Base-by-base conservation (phyloP, 1,284 basidiomycete genomes). In the Cutaneotrichosporon sp. region DNA sequence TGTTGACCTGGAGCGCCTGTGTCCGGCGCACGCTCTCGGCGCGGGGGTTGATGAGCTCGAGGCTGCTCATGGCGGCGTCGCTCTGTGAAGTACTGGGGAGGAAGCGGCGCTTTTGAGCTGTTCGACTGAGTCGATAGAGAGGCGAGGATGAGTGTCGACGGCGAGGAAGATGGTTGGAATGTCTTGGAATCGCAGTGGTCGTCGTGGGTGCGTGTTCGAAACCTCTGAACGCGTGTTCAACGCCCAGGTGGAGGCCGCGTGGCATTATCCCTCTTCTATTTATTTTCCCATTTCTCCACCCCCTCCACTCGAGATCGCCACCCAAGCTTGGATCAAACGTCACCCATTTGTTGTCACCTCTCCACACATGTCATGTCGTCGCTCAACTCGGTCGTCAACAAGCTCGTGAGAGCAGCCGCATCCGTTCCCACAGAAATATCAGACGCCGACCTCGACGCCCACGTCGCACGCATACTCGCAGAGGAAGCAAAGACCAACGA, bases 1-100 rank as follows among this genome's bases (percentile, higher is more conserved):
- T 80, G 72, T 80, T 82, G 80, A 94, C 94, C 87, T 95, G 93
- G 55, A 98, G 84, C 49, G 95, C 95, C 69, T 94, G 92, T 45
- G 91, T 88, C 69, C 95, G 85, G 70, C 93, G 84, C 54, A 99
- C 89, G 76, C 91, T 94, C 85, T 99, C 95, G 47, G 95, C 95
- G 79, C 93, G 91, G 46, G 92, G 92, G 77, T 95, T 95, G 78
- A 95, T 91, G 72, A 93, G 89, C 82, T 95, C 91, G 78, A 95
- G 91, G 55, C 76, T 77, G 54, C 77, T 78, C 78, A 76, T 77
- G 20, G 43, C 53, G 50, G 36, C 34, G 50, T 16, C 33, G 46
- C 25, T 55, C 33, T 38, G 20, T 14, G 24, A 42, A n/a, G 24
- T 43, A 22, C n/a, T 9, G 14, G 18, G 47, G 27, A 31, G 25